Evolutionary conservation across 768 basidiomycete species (phyloP).

Genomic region (Phanerodontia chrysosporium): DNA sequence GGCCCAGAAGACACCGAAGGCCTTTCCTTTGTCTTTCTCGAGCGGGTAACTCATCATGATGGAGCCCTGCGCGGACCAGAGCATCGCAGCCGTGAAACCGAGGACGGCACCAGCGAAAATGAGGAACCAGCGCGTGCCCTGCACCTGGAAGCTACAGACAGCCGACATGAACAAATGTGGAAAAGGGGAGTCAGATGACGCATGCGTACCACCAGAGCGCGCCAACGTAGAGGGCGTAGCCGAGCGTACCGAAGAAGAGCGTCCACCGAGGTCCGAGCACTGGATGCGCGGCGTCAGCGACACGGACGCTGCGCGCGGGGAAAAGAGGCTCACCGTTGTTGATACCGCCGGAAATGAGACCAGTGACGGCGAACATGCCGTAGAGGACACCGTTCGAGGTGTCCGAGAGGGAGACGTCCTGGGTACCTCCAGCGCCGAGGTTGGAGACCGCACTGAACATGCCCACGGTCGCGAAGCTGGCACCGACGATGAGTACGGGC

Average conservation of each 20-base stretch:
- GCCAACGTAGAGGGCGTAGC: constrained; percentile 49
- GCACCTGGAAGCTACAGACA: constrained; percentile 32
- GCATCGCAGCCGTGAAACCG: constrained; percentile 44
- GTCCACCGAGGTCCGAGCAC: constrained; percentile 48
- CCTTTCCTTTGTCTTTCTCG: constrained; percentile 51
- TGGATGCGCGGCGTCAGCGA: constrained; percentile 8
- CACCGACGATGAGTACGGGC: neutral
- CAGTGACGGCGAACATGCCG: constrained; percentile 38
- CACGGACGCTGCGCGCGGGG: neutral
- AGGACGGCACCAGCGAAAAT: constrained; percentile 47
- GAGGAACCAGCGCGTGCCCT: constrained; percentile 40
- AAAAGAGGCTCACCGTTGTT: constrained; percentile 24
- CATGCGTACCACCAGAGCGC: constrained; percentile 38
- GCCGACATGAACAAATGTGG: neutral
- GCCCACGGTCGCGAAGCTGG: constrained; percentile 33
- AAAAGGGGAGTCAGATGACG: neutral
- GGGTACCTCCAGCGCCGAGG: constrained; percentile 36
- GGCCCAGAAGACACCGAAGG: constrained; percentile 51
- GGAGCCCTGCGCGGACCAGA: constrained; percentile 50
- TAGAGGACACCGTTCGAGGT: constrained; percentile 40
- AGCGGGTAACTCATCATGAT: constrained; percentile 56
- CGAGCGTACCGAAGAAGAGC: constrained; percentile 45
- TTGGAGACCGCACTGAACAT: constrained; percentile 37
- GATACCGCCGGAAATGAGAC: constrained; percentile 37
- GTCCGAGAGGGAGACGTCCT: constrained; percentile 36